These are phyloP conservation scores for Meredithiella fracta DNA, from an alignment of 2,329 filamentous ascomycete species.

Conservation along the genomic window DNA sequence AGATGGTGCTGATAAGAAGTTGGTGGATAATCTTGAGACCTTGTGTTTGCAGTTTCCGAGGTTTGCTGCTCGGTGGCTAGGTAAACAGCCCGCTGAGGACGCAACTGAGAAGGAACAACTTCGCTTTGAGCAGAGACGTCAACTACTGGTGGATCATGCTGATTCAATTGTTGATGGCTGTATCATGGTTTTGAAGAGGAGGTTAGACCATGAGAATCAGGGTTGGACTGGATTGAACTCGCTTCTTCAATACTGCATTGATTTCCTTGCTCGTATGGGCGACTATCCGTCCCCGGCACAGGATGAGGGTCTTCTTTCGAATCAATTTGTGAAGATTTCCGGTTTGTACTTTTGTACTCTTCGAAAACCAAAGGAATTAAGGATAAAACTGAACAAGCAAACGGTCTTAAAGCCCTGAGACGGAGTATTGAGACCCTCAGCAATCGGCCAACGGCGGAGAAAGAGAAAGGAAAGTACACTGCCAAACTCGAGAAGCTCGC, in stretches of 20 bases:
- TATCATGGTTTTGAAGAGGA: constrained; percentile 37
- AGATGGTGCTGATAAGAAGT: constrained; percentile 14
- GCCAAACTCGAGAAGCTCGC: constrained; percentile 52
- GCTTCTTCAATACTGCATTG: constrained; percentile 38
- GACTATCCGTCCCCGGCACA: constrained; percentile 20
- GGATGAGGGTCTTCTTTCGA: constrained; percentile 20
- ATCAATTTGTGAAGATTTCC: constrained; percentile 49
- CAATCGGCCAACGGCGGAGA: constrained; percentile 35
- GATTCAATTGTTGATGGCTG: constrained; percentile 43
- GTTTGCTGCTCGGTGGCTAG: constrained; percentile 45
- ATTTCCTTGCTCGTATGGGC: constrained; percentile 36
- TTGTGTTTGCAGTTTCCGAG: constrained; percentile 43
- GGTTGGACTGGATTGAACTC: constrained; percentile 41
- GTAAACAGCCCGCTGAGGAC: constrained; percentile 35
- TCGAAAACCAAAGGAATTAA: constrained; percentile 24
- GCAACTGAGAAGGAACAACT: constrained; percentile 39
- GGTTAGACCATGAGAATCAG: constrained; percentile 31
- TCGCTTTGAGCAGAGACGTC: constrained; percentile 44
- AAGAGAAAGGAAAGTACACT: constrained; percentile 40
- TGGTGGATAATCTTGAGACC: constrained; percentile 31
- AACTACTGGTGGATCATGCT: constrained; percentile 35
- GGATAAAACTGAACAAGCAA: constrained; percentile 25
- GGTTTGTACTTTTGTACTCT: constrained; percentile 50
- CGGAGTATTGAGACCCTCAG: constrained; percentile 48
- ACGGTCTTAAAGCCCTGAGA: constrained; percentile 39